Evolutionary conservation across 192 early-diverging fungal genomes (phyloP), one percentile per base, ranked within the genome.

Genomic region (Fimicolochytrium jonesii): DNA sequence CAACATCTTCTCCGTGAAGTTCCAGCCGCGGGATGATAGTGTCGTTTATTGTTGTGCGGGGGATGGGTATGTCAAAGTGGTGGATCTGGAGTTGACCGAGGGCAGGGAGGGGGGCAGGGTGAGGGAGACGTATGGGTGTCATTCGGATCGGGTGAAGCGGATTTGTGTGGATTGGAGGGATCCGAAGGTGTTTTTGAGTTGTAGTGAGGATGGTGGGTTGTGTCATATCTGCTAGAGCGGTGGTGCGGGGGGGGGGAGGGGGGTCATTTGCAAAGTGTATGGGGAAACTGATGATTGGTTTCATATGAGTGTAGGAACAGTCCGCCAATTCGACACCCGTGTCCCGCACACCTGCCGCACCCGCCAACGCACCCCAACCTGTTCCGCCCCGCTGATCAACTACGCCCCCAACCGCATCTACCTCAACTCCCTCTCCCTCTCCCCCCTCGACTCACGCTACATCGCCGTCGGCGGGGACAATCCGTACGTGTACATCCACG

Each of bases 1-100:
- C 41, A 89, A 91, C 29, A 84, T 92, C 9, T 92, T 92, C 71
- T 84, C 85, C 59, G 82, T 86, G 15, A 85, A 85, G 56, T 78
- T 86, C 31, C 13, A 22, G 17, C 53, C 53, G 9, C 17, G 25
- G 9, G 29, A n/a, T 6, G 26, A 47, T 23, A 56, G 20, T 56
- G 53, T 59, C 29, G 7, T 59, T 9, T 11, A 15, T 17, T 20
- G 9, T 28, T 59, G 58, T 23, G 26, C 58, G 7, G 58, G 35
- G 22, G 58, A 59, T 28, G 58, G 58, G 7, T 15, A 55, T 30
- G 53, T 37, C 13, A 55, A 55, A n/a, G 25, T 55, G n/a, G n/a
- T n/a, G n/a, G n/a, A n/a, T n/a, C n/a, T n/a, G n/a, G n/a, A n/a
- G n/a, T n/a, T n/a, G n/a, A n/a, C n/a, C n/a, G n/a, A n/a, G n/a